A percentile compares a stretch with the other conserved stretches of the same genome.
Evolutionary conservation across 768 basidiomycete species (phyloP).

Genomic region (Cystofilobasidium bisporidii): DNA sequence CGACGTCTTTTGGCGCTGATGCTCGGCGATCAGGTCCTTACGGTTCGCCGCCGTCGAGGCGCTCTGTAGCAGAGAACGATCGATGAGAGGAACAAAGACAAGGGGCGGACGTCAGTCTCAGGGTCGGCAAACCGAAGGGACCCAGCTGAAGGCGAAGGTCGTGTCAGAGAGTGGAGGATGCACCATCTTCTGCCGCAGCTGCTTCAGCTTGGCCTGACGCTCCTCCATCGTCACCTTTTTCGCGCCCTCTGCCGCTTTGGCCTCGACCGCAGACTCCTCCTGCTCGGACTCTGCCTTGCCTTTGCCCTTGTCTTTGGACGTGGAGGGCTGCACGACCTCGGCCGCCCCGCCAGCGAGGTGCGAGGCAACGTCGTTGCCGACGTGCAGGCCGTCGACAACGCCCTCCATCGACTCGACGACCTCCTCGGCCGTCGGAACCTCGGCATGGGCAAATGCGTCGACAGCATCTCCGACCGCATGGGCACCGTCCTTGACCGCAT

Average conservation of each 20-base stretch:
- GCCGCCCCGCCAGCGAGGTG: background rate
- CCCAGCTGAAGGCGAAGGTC: background rate
- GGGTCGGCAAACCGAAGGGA: background rate
- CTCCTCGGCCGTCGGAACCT: background rate
- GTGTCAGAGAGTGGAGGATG: constrained; percentile 34
- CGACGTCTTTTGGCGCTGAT: constrained; percentile 62
- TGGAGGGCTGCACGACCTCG: background rate
- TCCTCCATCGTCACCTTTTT: constrained; percentile 50
- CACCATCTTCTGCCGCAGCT: constrained; percentile 71
- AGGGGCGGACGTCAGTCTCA: background rate
- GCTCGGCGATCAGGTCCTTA: constrained; percentile 73
- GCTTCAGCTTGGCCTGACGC: constrained; percentile 64
- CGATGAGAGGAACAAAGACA: background rate
- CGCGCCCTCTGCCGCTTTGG: constrained; percentile 2
- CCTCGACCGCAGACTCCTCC: background rate
- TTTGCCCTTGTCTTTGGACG: constrained; percentile 27
- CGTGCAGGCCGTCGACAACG: constrained; percentile 7
- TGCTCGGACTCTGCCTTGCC: constrained; percentile 21
- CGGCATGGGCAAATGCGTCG: background rate
- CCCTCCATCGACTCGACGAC: constrained; percentile 5
- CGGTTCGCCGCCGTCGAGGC: constrained; percentile 74
- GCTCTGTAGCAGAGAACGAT: constrained; percentile 45
- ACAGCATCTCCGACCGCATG: constrained; percentile 2
- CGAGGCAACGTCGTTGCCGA: background rate
- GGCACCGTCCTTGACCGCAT: constrained; percentile 3